Base-by-base conservation (phyloP, 208 protist genomes). In the Leptomonas pyrrhocoris region DNA sequence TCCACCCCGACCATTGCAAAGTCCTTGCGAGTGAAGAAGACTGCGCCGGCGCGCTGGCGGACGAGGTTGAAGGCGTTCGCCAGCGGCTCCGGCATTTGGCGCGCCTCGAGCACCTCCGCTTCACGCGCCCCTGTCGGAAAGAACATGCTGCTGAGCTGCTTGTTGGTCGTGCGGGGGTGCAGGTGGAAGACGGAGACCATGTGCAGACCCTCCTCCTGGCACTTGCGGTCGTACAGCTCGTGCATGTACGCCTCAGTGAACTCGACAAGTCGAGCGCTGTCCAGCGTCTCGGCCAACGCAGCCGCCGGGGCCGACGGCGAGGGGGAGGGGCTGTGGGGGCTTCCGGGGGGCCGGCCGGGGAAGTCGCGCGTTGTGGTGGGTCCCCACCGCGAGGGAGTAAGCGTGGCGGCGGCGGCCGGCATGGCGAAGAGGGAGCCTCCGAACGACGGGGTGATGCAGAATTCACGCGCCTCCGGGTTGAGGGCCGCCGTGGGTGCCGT, bases 131-230 rank as follows among this genome's bases (percentile, higher is more conserved):
- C 80, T 59, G 89, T 92, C 13, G 88, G 84, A 49, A 89, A 93
- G 68, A 96, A 94, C 18, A 96, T 91, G 53, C 55, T 56, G 21
- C 75, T 60, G 25, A 96, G 78, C 48, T 92, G 72, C 49, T 79
- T 58, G 30, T 84, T 53, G 50, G 70, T 92, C 43, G 88, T 96
- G 48, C 80, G 73, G 13, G 78, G 83, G 55, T 93, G 83, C 27
- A 96, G 75, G 74, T 93, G 88, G 50, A 93, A 83, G 25, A 96
- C 91, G 15, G 79, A 79, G 30, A 93, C 75, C 72, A 96, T 85
- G 74, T 92, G 87, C 43, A 77, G 73, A 4, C 56, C 45, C 27
- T 74, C 65, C 3, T 48, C 68, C 42, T 40, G 19, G 66, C 82
- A 92, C 46, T 68, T 56, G 23, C 63, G 30, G 28, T 56, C 71